Evolutionary conservation across 2,329 filamentous ascomycete genomes (phyloP).

Genomic region (Fonsecaea nubica): DNA sequence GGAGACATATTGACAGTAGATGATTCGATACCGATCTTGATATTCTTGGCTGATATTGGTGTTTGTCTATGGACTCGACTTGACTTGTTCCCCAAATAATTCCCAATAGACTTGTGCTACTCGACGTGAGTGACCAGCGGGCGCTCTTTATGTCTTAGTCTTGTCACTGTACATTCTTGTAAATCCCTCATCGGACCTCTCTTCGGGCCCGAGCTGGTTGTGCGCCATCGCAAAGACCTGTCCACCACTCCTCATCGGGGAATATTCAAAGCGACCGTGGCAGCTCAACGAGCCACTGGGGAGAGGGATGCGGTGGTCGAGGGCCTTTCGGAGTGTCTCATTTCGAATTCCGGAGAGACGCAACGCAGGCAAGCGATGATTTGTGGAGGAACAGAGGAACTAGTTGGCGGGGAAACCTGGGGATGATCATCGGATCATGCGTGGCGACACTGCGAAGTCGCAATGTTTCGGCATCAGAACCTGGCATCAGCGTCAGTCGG

Average conservation of each 20-base stretch:
- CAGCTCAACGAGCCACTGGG: not conserved
- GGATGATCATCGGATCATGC: not conserved
- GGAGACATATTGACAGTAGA: conserved; percentile 10
- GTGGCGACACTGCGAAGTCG: not conserved
- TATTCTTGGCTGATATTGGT: not conserved
- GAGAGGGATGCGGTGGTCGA: not conserved
- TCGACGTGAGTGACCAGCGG: not conserved
- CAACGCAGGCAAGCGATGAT: not conserved
- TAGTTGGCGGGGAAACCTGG: not conserved
- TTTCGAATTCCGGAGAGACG: not conserved
- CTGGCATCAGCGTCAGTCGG: not conserved
- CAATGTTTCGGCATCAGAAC: not conserved
- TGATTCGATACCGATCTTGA: too few species aligned
- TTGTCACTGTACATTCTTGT: not conserved
- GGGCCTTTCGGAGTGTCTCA: not conserved
- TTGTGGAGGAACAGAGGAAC: not conserved
- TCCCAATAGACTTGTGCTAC: not conserved
- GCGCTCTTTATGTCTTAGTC: not conserved
- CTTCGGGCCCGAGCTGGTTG: not conserved
- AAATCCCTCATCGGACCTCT: not conserved
- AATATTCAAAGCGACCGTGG: not conserved
- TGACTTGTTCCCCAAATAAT: not conserved
- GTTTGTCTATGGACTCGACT: not conserved
- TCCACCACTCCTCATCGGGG: not conserved
- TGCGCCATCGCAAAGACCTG: not conserved